A percentile compares a stretch with the other conserved stretches of the same genome.
Conservation (phyloP, 495 filamentous ascomycete species). For the Penicillium parvum region DNA sequence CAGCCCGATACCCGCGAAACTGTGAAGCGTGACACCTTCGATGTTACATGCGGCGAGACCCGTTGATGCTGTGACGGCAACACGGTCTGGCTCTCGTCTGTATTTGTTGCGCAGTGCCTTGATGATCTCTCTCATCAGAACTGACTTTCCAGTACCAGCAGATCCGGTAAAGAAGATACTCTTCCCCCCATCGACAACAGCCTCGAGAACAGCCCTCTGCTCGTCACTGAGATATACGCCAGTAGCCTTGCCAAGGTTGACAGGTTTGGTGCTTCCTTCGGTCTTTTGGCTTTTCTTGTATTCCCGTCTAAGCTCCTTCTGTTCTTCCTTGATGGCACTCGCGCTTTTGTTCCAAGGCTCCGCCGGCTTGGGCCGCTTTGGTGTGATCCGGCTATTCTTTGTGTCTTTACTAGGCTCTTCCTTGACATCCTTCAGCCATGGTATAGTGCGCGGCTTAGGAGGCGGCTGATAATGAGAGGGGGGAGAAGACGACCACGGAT, state of each 20-base stretch:
- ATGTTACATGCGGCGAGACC: slow-evolving; percentile 96
- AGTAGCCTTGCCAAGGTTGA: slow-evolving; percentile 38
- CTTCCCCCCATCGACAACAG: slow-evolving; percentile 69
- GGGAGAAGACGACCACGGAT: slow-evolving; percentile 64
- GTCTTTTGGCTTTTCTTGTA: slow-evolving; percentile 49
- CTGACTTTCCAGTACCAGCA: slow-evolving; percentile 96
- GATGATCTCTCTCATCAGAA: slow-evolving; percentile 89
- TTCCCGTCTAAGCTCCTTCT: slow-evolving; percentile 64
- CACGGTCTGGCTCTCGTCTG: slow-evolving; percentile 65
- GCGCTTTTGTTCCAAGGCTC: slow-evolving; percentile 77
- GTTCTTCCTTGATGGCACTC: slow-evolving; percentile 76
- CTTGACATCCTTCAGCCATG: slow-evolving; percentile 46
- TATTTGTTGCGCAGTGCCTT: slow-evolving; percentile 70
- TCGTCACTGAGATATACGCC: slow-evolving; percentile 76
- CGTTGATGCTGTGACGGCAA: slow-evolving; percentile 93
- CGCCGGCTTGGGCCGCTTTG: slow-evolving; percentile 40
- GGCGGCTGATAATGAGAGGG: slow-evolving; percentile 44
- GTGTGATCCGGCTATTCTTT: slow-evolving; percentile 23
- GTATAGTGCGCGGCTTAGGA: slow-evolving; percentile 50
- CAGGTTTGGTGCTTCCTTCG: slow-evolving; percentile 15
- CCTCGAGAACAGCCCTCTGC: slow-evolving; percentile 73
- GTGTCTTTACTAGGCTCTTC: slow-evolving; percentile 23
- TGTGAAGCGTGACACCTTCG: slow-evolving; percentile 91
- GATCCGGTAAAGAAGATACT: slow-evolving; percentile 99
- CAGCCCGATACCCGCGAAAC: slow-evolving; percentile 90